Evolutionary conservation across 1,139 yeast genomes (phyloP), one percentile per base, ranked within the genome.

Genomic region (Pichia sp.): DNA sequence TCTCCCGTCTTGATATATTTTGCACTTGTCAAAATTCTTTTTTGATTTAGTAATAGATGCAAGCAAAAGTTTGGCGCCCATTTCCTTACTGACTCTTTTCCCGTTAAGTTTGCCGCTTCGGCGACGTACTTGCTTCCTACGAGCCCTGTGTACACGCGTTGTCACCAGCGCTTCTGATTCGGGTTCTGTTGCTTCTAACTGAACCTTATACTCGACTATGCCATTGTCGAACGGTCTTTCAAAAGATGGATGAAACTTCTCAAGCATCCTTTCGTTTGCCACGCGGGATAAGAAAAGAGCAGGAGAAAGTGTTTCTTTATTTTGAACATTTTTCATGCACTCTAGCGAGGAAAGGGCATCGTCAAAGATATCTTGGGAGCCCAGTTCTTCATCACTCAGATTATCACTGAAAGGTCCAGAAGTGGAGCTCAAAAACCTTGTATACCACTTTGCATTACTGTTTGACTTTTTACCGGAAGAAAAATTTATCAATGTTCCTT

Each of bases 1-100:
- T 4, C 47, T 18, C 7, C 47, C 47, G 26, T 44, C 47, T 31
- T 44, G n/a, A 18, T 31, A 31, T 31, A 31, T 13, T 31, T 31
- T 31, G 37, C 37, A 31, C 16, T 18, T 31, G 16, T 31, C 37
- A 18, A 12, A 31, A n/a, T 13, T 31, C 37, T 31, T 31, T n/a
- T n/a, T 31, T 21, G 40, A 31, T 22, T 37, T 12, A 10, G 47
- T 31, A 8, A 44, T 18, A n/a, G 47, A n/a, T 31, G 19, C 41
- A 19, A 19, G 34, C 22, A 44, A 31, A 3, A 44, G 23, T 30
- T n/a, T 13, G 10, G 41, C 47, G 9, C 30, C 44, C 25, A 23
- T 26, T 22, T 41, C 44, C n/a, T 41, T 41, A 18, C 44, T 41
- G 1, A 41, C 22, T n/a, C 10, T 41, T n/a, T 26, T 26, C 8